phyloP scores from a whole-genome alignment of 331 rosid genomes.

The Malus hybrid region DNA sequence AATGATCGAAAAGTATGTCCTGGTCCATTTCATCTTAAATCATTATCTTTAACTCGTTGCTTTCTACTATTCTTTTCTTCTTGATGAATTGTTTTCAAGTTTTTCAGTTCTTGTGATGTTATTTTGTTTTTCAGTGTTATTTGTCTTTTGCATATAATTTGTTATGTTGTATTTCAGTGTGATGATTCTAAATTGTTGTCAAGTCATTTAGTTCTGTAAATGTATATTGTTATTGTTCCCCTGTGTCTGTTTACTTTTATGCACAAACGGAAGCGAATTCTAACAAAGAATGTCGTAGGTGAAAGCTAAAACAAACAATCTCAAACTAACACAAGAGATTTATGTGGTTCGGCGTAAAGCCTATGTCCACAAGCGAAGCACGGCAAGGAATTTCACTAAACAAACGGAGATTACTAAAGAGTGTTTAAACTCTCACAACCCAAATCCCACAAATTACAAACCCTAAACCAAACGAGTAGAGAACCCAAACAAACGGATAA shows the following conservation, averaged over 20 bases:
- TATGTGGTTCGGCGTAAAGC: too few species aligned
- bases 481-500: too few species aligned
- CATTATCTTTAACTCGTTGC: neutral
- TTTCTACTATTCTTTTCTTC: neutral
- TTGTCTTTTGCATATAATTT: neutral
- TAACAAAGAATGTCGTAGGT: too few species aligned
- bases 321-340: too few species aligned
- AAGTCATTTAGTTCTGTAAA: neutral
- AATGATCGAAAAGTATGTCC: slow-evolving; percentile 65
- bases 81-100: neutral
- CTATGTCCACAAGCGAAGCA: too few species aligned
- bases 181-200: neutral
- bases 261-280: too few species aligned
- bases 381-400: too few species aligned
- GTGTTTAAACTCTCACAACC: too few species aligned
- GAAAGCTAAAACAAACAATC: too few species aligned
- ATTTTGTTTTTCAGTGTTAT: neutral
- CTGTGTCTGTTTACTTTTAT: neutral
- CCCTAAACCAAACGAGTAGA: too few species aligned
- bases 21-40: neutral
- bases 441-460: too few species aligned
- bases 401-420: too few species aligned
- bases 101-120: neutral
- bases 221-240: neutral
- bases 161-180: neutral